A percentile compares a stretch with the other conserved stretches of the same genome.
Evolutionary conservation across 768 basidiomycete genomes (phyloP).

Genomic region (Leccinellum rugosiceps): DNA sequence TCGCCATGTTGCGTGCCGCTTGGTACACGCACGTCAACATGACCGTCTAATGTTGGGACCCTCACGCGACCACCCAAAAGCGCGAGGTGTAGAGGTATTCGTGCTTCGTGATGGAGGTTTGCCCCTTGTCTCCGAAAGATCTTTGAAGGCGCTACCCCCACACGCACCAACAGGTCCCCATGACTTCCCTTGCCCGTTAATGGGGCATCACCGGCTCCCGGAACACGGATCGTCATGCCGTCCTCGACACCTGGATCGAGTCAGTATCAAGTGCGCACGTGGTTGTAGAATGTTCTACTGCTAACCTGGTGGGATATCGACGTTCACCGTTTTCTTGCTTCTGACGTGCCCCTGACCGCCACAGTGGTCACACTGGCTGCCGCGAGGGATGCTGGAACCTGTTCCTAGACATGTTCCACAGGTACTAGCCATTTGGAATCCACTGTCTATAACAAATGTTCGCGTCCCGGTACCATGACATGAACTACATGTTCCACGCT

Average conservation of each 20-base stretch:
- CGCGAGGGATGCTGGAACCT: slow-evolving; percentile 76
- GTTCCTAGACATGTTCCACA: slow-evolving; percentile 80
- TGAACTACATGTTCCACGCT: slow-evolving; percentile 70
- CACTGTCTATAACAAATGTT: slow-evolving; percentile 86
- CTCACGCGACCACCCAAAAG: slow-evolving; percentile 90
- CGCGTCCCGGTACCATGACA: slow-evolving; percentile 87
- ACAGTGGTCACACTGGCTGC: slow-evolving; percentile 75
- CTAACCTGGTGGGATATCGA: slow-evolving; percentile 85
- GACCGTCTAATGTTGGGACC: slow-evolving; percentile 92
- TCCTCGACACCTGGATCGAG: slow-evolving; percentile 77
- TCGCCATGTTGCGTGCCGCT: slow-evolving; percentile 94
- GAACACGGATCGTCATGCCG: slow-evolving; percentile 85
- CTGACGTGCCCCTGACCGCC: slow-evolving; percentile 87
- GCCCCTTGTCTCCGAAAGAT: slow-evolving; percentile 87
- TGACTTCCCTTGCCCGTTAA: slow-evolving; percentile 70
- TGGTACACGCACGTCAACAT: slow-evolving; percentile 91
- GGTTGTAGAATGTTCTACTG: slow-evolving; percentile 8
- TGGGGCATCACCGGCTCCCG: slow-evolving; percentile 81
- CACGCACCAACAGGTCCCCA: slow-evolving; percentile 85
- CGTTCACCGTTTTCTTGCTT: slow-evolving; percentile 68
- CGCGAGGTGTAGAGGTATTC: slow-evolving; percentile 87
- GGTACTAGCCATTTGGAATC: slow-evolving; percentile 96
- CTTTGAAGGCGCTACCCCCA: slow-evolving; percentile 81
- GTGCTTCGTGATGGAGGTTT: slow-evolving; percentile 86
- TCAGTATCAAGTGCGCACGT: slow-evolving; percentile 8